Evolutionary conservation across 2,329 filamentous ascomycete genomes (phyloP).

Genomic region (Xylaria sp.): DNA sequence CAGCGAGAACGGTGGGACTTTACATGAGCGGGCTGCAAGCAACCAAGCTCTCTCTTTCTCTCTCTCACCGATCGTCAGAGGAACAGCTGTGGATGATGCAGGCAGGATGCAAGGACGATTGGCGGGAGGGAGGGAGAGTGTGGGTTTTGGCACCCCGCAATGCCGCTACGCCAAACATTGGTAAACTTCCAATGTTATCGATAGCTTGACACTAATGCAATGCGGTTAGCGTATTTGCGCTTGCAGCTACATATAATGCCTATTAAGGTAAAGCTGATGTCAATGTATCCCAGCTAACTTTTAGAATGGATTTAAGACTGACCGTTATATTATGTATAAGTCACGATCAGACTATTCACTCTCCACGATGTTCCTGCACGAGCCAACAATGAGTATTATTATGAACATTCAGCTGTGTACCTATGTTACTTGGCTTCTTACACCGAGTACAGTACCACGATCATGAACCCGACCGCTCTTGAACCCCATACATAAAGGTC

Average conservation of each 20-base stretch:
- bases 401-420: not conserved
- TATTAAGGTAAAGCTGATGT: too few relatives aligned
- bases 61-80: conserved; percentile 25
- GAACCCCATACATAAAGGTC: conserved; percentile 1
- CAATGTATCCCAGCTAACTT: too few relatives aligned
- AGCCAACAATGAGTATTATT: not conserved
- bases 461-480: not conserved
- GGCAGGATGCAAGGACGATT: not conserved
- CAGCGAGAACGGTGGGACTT: conserved; percentile 13
- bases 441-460: not conserved
- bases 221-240: not conserved
- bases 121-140: not conserved
- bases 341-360: not conserved
- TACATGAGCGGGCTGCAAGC: conserved; percentile 23
- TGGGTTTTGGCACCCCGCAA: not conserved
- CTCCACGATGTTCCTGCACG: not conserved
- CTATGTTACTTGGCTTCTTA: not conserved
- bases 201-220: not conserved
- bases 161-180: not conserved
- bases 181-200: not conserved
- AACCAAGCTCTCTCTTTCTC: conserved; percentile 22
- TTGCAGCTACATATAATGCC: too few relatives aligned
- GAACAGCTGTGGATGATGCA: conserved; percentile 2
- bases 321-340: too few relatives aligned
- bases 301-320: too few relatives aligned